Evolutionary conservation across 2,329 filamentous ascomycete species (phyloP).

Genomic region (Thelonectria rubi): DNA sequence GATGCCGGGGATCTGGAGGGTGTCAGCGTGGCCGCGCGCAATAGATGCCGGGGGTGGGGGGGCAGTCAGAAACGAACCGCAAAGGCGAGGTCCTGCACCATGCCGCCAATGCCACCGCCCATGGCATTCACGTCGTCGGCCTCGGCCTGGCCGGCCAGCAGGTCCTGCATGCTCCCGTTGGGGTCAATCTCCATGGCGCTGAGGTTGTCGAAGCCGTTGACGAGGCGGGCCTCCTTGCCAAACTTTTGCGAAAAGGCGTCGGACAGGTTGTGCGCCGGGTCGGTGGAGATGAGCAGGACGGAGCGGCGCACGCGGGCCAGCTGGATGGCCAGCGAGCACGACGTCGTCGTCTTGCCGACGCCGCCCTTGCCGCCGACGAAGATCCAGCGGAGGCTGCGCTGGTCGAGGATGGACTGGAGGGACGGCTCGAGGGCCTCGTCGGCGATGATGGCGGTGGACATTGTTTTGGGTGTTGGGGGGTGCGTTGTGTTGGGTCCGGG

Average conservation of each 20-base stretch:
- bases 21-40: background rate
- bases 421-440: conserved; percentile 88
- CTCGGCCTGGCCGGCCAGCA: conserved; percentile 80
- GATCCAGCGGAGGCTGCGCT: conserved; percentile 96
- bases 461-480: conserved; percentile 25
- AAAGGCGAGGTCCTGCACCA: conserved; percentile 99
- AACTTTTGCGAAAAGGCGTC: conserved; percentile 99
- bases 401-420: conserved; percentile 93
- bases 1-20: conserved; percentile 86
- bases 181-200: conserved; percentile 99
- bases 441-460: conserved; percentile 54
- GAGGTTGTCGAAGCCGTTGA: conserved; percentile 92
- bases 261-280: conserved; percentile 96
- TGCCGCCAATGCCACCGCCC: conserved; percentile 81
- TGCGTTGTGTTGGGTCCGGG: too few relatives aligned
- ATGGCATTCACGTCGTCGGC: conserved; percentile 73
- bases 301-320: conserved; percentile 94
- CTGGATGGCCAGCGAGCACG: conserved; percentile 97
- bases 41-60: conserved; percentile 86
- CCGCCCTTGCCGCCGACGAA: conserved; percentile 99
- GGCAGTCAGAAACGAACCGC: conserved; percentile 67
- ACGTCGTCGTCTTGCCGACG: conserved; percentile 99
- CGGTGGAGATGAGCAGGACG: conserved; percentile 96
- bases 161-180: conserved; percentile 95
- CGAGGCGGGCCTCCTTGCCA: conserved; percentile 93